Percentiles rank a stretch among this genome's conserved stretches.
Evolutionary conservation across 208 protist species (phyloP).

Genomic region (Trypanosoma cruzi): DNA sequence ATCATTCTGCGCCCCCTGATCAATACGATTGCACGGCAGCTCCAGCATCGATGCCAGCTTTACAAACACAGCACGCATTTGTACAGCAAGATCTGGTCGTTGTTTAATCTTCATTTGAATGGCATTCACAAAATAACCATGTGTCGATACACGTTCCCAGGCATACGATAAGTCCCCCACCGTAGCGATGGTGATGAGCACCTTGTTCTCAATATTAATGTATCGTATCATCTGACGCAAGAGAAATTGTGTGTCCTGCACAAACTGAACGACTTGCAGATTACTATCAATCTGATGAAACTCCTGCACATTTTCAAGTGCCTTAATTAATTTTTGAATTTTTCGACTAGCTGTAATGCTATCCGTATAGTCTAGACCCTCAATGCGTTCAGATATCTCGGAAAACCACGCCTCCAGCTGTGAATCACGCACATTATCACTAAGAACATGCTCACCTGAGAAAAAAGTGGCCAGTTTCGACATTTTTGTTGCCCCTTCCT

Average conservation of each 20-base stretch:
- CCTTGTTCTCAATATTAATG: slow-evolving; percentile 93
- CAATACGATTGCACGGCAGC: slow-evolving; percentile 94
- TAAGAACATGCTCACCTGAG: slow-evolving; percentile 85
- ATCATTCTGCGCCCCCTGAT: slow-evolving; percentile 77
- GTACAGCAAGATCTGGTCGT: slow-evolving; percentile 90
- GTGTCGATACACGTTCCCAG: slow-evolving; percentile 93
- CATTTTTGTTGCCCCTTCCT: slow-evolving; percentile 60
- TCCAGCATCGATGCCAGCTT: slow-evolving; percentile 97
- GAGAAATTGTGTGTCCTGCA: slow-evolving; percentile 85
- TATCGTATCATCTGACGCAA: slow-evolving; percentile 96
- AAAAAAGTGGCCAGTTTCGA: slow-evolving; percentile 93
- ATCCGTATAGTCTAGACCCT: slow-evolving; percentile 56
- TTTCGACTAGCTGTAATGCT: slow-evolving; percentile 88
- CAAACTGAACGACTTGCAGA: slow-evolving; percentile 92
- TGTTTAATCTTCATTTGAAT: slow-evolving; percentile 95
- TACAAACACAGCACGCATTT: slow-evolving; percentile 96
- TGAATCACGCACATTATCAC: slow-evolving; percentile 80
- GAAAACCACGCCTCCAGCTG: slow-evolving; percentile 95
- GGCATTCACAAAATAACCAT: slow-evolving; percentile 79
- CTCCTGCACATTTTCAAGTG: slow-evolving; percentile 96
- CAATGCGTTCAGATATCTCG: slow-evolving; percentile 84
- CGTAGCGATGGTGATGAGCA: slow-evolving; percentile 87
- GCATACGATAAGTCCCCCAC: slow-evolving; percentile 97
- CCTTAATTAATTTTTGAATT: slow-evolving; percentile 95
- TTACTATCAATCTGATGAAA: slow-evolving; percentile 94